Evolutionary conservation across 805 yeast genomes (phyloP), one percentile per base, ranked within the genome.

Genomic region (Sporopachydermia lactativora): DNA sequence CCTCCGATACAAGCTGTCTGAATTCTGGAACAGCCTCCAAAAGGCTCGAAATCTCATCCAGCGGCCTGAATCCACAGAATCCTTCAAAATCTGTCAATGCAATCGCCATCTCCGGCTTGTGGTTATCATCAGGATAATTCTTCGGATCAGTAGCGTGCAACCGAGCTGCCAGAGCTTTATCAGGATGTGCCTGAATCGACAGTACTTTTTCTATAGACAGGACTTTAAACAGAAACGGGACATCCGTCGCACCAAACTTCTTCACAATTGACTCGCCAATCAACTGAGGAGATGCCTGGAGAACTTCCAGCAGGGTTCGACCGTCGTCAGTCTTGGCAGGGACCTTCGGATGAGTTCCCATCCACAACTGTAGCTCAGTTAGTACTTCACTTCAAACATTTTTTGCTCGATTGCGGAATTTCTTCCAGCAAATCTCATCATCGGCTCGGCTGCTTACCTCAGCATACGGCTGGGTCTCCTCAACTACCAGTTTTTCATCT

Each of bases 91-190:
- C 83, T 16, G 97, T 88, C 41, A 92, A 77, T 5, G 98, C 98
- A 54, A 92, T 75, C 39, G 98, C 97, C 98, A 92, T 92, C 62
- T 92, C 98, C n/a, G 98, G 98, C 67, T 92, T 92, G 64, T 92
- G 98, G 66, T 92, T 92, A 59, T 80, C 94, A 64, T 92, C 98
- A 3, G 97, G 97, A 59, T 92, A 92, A 64, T 92, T 82, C 53
- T 77, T 75, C 42, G 98, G 97, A 63, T 92, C 97, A 18, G 68
- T 62, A 14, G 71, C 70, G 54, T 81, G 95, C 52, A 92, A 69
- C 47, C 74, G 73, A 38, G 70, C 75, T 34, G 81, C 98, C 43
- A 92, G 68, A 11, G 68, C 58, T 65, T 92, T 92, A 64, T 92
- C 96, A 18, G 98, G 98, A 58, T 92, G 98, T 15, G 98, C 97